Evolutionary conservation across 176 grass and related monocot genomes (phyloP), one percentile per base, ranked within the genome.

Genomic region (Urochloa ruziziensis): DNA sequence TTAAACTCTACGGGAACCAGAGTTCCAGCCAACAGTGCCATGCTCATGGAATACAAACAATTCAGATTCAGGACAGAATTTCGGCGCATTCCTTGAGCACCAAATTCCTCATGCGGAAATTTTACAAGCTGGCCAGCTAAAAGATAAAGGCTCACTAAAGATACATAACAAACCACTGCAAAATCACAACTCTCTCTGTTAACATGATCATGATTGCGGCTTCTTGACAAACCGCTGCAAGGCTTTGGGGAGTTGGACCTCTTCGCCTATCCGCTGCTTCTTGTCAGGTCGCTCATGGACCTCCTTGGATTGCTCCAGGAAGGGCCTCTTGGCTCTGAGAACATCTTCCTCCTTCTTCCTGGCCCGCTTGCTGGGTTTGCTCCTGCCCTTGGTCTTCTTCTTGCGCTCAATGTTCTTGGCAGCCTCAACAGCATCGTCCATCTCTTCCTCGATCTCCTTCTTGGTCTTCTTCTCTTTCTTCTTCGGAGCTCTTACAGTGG

Each of bases 351-450:
- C 63, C 64, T 93, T 92, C 77, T 88, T 91, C 67, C 85, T 95
- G 15, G 93, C 76, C 61, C 5, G 82, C 85, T 93, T 98, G 77
- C 93, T 98, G 7, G 96, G 91, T 66, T 98, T 98, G 76, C 76
- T 95, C 83, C 93, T 98, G 69, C 96, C 93, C 84, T 98, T 98
- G 10, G 96, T 98, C 63, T 98, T 98, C 34, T 98, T 98, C 89
- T 95, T 95, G 6, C 86, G 21, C 64, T 67, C 44, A n/a, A 47
- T 82, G 43, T 79, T 85, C 73, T 98, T 98, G 40, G 91, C 85
- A 0, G 83, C 80, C 54, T 91, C 79, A 2, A 95, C 49, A 23
- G 82, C 93, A 21, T 68, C 70, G 75, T 94, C 93, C 73, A 95
- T 91, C 68, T 88, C 86, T 17, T 88, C 84, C 52, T 94, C 83